Base-by-base conservation (phyloP, 208 protist genomes). In the Naegleria lovaniensis region DNA sequence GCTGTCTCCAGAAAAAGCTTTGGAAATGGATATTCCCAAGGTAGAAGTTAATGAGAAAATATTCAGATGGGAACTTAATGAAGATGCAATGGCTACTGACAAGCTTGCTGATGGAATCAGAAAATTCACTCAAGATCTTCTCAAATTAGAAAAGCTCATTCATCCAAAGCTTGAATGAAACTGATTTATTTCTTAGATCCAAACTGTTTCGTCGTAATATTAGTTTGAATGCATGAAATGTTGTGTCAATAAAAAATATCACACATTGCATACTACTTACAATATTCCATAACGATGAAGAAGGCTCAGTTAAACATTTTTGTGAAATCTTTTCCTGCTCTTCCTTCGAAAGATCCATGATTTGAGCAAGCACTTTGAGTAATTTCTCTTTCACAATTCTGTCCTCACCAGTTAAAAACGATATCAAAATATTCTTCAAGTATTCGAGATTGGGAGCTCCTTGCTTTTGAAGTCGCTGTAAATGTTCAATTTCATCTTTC, bases 51-150 rank as follows among this genome's bases (percentile, higher is more conserved):
- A 91, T 90, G 95, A 96, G 59, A 92, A 92, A 43, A 40, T 4
- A 33, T 96, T 96, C 92, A 90, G 95, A 38, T 96, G 84, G 91
- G n/a, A 75, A 51, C 58, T 97, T 41, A 96, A 95, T 89, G 90
- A 96, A 90, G 95, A 99, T 93, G 93, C 94, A n/a, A 99, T 99
- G 98, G 98, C 98, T 41, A 97, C 97, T n/a, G 97, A 98, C 89
- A 99, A 99, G 94, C 96, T 99, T 38, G 90, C 96, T 40, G 98
- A 99, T 92, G 98, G 98, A 88, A 99, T 99, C 91, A 93, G 97
- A 89, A 97, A 97, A 91, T 99, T 99, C 94, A 93, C 95, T 76
- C 94, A 93, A 84, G 98, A 99, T 92, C 95, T 95, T 13, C 84
- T 95, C 88, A 98, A 97, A 93, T 95, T 98, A 7, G 95, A 96